These are phyloP conservation scores for Pyracantha coccinea DNA, from an alignment of 331 rosid genomes.

Conservation along the genomic window DNA sequence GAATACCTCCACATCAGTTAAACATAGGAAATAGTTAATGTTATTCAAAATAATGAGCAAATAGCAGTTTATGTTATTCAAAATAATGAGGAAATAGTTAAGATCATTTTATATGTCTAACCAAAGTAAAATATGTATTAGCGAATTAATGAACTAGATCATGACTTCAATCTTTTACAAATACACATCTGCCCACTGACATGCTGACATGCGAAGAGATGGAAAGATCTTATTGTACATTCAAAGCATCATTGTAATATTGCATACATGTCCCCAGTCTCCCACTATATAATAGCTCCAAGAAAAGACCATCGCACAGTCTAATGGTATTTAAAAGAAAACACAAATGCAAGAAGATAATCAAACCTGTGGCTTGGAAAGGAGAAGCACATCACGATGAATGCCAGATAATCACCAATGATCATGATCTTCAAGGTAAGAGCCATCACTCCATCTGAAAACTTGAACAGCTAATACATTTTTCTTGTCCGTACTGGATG, in stretches of 20 bases:
- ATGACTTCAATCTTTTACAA: no score
- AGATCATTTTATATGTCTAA: neutral
- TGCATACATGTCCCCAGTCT: neutral
- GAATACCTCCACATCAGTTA: constrained; percentile 56
- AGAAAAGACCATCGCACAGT: neutral
- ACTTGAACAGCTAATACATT: constrained; percentile 93
- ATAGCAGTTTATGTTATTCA: neutral
- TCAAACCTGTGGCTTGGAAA: constrained; percentile 80
- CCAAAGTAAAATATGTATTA: neutral
- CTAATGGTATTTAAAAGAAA: neutral
- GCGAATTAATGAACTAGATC: neutral
- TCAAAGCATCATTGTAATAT: neutral
- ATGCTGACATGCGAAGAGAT: neutral
- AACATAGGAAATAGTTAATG: neutral
- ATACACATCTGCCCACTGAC: no score
- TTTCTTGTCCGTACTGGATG: constrained; percentile 52
- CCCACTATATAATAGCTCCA: neutral
- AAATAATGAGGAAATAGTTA: neutral
- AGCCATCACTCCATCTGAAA: constrained; percentile 93
- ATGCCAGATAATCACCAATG: constrained; percentile 96
- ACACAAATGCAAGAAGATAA: constrained; percentile 6
- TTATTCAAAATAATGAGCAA: neutral
- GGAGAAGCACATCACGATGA: constrained; percentile 92
- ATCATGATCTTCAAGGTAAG: constrained; percentile 97
- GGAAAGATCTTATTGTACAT: neutral